Evolutionary conservation across 2,329 filamentous ascomycete species (phyloP).

Genomic region (Talaromyces sp.): DNA sequence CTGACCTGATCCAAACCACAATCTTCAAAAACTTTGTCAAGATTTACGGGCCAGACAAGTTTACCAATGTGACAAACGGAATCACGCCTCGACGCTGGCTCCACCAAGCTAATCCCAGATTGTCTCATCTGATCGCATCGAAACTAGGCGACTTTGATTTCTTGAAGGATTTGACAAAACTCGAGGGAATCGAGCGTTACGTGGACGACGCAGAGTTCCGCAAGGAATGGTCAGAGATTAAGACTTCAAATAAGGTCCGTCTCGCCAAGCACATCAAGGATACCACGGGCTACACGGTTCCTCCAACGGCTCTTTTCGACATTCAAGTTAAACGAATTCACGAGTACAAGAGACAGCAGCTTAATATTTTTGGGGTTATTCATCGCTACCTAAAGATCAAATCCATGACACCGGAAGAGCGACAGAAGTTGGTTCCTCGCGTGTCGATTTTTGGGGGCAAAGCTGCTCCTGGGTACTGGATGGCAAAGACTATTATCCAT

Average conservation of each 20-base stretch:
- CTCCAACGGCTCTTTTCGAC: conserved; percentile 84
- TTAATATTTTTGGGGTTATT: conserved; percentile 98
- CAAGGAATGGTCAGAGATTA: conserved; percentile 93
- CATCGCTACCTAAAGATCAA: conserved; percentile 90
- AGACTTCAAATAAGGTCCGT: conserved; percentile 89
- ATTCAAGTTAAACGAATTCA: conserved; percentile 99
- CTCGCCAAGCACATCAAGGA: conserved; percentile 87
- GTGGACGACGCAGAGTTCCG: conserved; percentile 85
- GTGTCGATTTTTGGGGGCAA: conserved; percentile 98
- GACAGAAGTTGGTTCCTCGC: conserved; percentile 78
- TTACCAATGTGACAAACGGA: conserved; percentile 97
- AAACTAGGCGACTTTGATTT: conserved; percentile 80
- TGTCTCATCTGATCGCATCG: conserved; percentile 86
- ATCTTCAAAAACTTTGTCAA: conserved; percentile 98
- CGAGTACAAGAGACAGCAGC: conserved; percentile 97
- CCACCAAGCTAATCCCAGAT: conserved; percentile 89
- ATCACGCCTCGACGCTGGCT: conserved; percentile 95
- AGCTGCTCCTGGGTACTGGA: conserved; percentile 97
- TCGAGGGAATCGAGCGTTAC: conserved; percentile 80
- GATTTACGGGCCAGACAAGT: conserved; percentile 94
- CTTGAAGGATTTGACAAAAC: conserved; percentile 79
- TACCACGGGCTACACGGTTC: conserved; percentile 72
- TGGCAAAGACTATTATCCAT: conserved; percentile 98
- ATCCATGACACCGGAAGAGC: conserved; percentile 71
- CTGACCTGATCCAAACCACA: conserved; percentile 96